phyloP scores from a whole-genome alignment of 139 green algal genomes.

The Chlorella sorokiniana region DNA sequence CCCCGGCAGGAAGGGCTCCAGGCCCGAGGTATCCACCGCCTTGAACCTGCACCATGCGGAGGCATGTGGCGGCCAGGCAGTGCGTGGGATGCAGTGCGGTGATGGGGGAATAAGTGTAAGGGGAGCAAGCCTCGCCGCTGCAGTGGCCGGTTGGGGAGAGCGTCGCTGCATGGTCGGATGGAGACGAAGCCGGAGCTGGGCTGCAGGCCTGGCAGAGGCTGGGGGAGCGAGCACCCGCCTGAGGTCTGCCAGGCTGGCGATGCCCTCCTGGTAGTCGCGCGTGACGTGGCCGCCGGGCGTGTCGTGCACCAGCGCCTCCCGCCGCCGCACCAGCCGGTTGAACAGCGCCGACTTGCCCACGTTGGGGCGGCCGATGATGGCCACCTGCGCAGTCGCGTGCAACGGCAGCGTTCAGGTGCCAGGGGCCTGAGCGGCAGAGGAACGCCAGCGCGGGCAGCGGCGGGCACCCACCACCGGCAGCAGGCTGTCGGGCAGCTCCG shows the following conservation, averaged over 20 bases:
- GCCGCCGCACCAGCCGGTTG: constrained; percentile 75
- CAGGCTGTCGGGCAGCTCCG: constrained; percentile 36
- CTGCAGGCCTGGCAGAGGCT: too few relatives aligned
- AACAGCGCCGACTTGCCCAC: constrained; percentile 93
- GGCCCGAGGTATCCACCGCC: constrained; percentile 87
- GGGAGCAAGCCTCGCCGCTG: too few relatives aligned
- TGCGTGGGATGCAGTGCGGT: not conserved
- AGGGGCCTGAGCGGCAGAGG: not conserved
- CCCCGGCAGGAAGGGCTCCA: constrained; percentile 67
- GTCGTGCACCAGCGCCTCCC: constrained; percentile 83
- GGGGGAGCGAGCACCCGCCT: not conserved
- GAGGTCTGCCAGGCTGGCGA: constrained; percentile 80
- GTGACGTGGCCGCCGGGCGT: constrained; percentile 92
- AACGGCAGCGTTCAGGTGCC: not conserved
- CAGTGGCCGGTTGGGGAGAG: too few relatives aligned
- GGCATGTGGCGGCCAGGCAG: not conserved
- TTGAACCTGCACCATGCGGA: constrained; percentile 55
- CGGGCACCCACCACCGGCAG: constrained; percentile 25
- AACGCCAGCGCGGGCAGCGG: not conserved
- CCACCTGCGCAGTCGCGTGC: constrained; percentile 50
- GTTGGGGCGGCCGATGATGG: constrained; percentile 86
- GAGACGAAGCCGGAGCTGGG: not conserved
- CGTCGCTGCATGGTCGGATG: too few relatives aligned
- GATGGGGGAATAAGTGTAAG: not conserved
- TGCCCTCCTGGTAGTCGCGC: constrained; percentile 84